These are phyloP conservation scores for Fusarium newnesense DNA, from an alignment of 2,329 filamentous ascomycete species.

Conservation along the genomic window DNA sequence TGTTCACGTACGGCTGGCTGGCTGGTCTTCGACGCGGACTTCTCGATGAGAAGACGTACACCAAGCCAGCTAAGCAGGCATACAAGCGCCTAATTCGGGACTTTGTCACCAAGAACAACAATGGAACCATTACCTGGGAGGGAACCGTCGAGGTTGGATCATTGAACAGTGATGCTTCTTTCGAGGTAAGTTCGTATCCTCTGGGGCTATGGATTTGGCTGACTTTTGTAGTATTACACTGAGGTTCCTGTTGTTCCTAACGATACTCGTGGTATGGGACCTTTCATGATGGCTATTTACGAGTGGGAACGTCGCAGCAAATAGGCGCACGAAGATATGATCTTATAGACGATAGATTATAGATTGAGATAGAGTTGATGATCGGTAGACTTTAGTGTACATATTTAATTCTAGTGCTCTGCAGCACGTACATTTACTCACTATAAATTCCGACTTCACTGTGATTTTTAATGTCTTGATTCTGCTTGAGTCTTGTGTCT, in stretches of 20 bases:
- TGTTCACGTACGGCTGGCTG: slow-evolving; percentile 66
- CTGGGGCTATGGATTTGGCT: not conserved
- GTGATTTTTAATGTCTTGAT: rapidly evolving
- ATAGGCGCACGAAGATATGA: not conserved
- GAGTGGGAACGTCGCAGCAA: slow-evolving; percentile 43
- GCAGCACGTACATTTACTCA: not conserved
- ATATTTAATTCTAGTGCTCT: not conserved
- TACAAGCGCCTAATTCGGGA: slow-evolving; percentile 52
- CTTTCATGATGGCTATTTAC: slow-evolving; percentile 44
- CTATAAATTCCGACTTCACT: rapidly evolving
- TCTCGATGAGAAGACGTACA: slow-evolving; percentile 38
- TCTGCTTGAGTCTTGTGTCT: rapidly evolving
- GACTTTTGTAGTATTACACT: slow-evolving; percentile 40
- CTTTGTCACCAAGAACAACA: slow-evolving; percentile 58
- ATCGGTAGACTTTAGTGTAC: not conserved
- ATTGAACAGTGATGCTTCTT: slow-evolving; percentile 59
- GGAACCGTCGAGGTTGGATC: slow-evolving; percentile 64
- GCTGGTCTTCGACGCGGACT: slow-evolving; percentile 51
- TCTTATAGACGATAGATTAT: slow-evolving; percentile 7
- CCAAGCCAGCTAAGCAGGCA: slow-evolving; percentile 37
- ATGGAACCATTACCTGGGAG: slow-evolving; percentile 61
- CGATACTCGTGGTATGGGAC: slow-evolving; percentile 45
- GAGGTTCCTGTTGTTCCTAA: slow-evolving; percentile 41
- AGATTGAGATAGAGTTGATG: not conserved
- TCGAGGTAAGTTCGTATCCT: slow-evolving; percentile 53